phyloP scores from a whole-genome alignment of 2,329 filamentous ascomycete genomes.

The Hymenoscyphus fructigenus region DNA sequence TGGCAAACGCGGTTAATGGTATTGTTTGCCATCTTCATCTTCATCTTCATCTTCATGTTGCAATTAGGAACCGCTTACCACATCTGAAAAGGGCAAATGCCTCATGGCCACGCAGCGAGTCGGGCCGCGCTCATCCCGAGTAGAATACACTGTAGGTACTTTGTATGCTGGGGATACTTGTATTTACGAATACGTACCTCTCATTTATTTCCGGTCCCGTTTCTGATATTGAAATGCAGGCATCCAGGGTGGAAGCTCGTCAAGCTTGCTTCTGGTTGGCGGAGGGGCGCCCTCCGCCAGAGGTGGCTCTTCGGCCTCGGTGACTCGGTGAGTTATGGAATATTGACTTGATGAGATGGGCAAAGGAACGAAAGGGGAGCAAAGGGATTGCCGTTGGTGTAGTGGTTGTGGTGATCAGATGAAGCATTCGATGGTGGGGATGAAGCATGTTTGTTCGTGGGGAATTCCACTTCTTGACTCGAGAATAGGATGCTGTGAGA shows the following conservation, averaged over 20 bases:
- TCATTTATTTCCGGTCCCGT: too few relatives aligned
- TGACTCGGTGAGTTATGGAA: neutral
- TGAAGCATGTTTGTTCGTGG: constrained; percentile 5
- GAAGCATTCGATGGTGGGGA: neutral
- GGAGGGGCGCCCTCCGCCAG: constrained; percentile 14
- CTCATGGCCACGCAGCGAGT: neutral
- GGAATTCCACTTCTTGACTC: neutral
- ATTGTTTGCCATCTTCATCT: neutral
- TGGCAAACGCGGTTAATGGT: constrained; percentile 7
- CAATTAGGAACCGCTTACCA: neutral
- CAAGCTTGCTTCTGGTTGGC: constrained; percentile 14
- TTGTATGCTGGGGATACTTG: neutral
- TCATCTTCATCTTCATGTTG: neutral
- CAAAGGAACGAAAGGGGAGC: neutral
- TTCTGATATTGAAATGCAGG: constrained; percentile 1
- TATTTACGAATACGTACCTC: neutral
- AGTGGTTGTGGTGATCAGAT: neutral
- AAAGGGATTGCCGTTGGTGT: neutral
- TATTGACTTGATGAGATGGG: neutral
- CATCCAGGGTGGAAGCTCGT: neutral
- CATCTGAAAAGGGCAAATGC: neutral
- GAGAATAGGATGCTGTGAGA: constrained; percentile 7
- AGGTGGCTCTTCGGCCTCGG: neutral
- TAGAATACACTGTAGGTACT: neutral
- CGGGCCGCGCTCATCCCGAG: neutral